Percentiles rank a stretch among this genome's conserved stretches.
Conservation (phyloP, 441 rosid genomes). For the Geranium incanum region DNA sequence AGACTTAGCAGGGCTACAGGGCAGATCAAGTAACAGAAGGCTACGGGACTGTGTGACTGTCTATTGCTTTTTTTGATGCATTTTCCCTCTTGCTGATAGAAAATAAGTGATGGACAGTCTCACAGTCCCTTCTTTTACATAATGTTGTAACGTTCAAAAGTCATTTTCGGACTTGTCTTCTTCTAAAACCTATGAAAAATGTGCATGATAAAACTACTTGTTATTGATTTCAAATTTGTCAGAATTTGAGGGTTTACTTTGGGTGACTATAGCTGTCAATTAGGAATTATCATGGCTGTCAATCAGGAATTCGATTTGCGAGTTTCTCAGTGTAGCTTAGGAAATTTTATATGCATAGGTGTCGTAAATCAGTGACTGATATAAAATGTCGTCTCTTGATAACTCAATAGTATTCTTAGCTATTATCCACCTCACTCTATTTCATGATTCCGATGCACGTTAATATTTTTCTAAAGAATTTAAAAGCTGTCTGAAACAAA, state of each 20-base stretch:
- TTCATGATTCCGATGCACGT: too few relatives aligned
- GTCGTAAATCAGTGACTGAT: background rate
- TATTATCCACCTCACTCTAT: background rate
- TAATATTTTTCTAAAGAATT: background rate
- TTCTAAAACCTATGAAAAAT: background rate
- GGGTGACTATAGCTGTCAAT: background rate
- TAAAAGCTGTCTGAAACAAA: background rate
- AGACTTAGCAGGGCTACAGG: background rate
- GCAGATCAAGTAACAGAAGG: background rate
- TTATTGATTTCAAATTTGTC: background rate
- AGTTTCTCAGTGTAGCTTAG: background rate
- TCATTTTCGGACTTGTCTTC: background rate
- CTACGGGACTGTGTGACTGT: background rate
- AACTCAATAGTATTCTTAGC: background rate
- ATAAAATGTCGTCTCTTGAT: too few relatives aligned
- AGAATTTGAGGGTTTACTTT: background rate
- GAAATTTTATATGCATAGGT: background rate
- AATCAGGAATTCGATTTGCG: background rate
- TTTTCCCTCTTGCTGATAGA: too few relatives aligned
- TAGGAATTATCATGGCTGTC: background rate
- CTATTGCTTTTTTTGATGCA: too few relatives aligned
- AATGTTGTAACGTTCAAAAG: background rate
- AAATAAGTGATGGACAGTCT: too few relatives aligned
- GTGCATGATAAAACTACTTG: background rate
- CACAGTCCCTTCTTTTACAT: background rate